Evolutionary conservation across 2,329 filamentous ascomycete species (phyloP).

Genomic region (Xylariomycetidae sp.): DNA sequence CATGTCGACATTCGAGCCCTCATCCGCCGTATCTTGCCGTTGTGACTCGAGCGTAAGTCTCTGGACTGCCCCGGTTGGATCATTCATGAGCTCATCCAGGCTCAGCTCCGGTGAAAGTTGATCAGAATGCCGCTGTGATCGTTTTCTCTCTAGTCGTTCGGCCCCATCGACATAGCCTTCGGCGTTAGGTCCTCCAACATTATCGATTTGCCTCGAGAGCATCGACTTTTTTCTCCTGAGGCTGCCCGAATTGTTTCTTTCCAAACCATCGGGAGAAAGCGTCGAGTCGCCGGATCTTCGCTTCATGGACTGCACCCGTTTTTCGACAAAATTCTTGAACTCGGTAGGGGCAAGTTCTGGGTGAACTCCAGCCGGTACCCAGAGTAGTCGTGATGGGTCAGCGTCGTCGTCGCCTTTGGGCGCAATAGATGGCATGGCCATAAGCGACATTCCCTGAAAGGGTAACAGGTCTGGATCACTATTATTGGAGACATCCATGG

Average conservation of each 20-base stretch:
- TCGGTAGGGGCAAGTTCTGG: conserved; percentile 93
- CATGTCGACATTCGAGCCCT: conserved; percentile 60
- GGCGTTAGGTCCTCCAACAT: conserved; percentile 50
- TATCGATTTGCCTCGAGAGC: conserved; percentile 88
- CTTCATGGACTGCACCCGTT: conserved; percentile 84
- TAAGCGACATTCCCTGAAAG: conserved; percentile 58
- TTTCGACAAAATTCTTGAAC: conserved; percentile 95
- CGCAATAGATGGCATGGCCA: conserved; percentile 68
- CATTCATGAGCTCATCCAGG: conserved; percentile 77
- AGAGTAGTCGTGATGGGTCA: conserved; percentile 83
- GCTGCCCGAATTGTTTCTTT: conserved; percentile 53
- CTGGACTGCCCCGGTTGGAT: conserved; percentile 67
- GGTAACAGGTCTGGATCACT: conserved; percentile 72
- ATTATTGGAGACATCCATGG: conserved; percentile 81
- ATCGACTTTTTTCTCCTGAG: conserved; percentile 89
- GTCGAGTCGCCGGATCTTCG: conserved; percentile 71
- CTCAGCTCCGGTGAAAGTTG: conserved; percentile 58
- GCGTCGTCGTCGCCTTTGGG: conserved; percentile 73
- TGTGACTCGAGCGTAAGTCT: conserved; percentile 59
- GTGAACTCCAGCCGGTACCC: conserved; percentile 92
- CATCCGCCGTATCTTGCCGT: conserved; percentile 36
- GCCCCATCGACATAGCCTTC: conserved; percentile 78
- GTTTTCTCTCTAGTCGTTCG: conserved; percentile 70
- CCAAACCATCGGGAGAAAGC: conserved; percentile 53
- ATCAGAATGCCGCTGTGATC: conserved; percentile 48